Percentiles rank a stretch among this genome's conserved stretches.
Evolutionary conservation across 352 stramenopile genomes (phyloP).

Genomic region (Phytophthora boehmeriae): DNA sequence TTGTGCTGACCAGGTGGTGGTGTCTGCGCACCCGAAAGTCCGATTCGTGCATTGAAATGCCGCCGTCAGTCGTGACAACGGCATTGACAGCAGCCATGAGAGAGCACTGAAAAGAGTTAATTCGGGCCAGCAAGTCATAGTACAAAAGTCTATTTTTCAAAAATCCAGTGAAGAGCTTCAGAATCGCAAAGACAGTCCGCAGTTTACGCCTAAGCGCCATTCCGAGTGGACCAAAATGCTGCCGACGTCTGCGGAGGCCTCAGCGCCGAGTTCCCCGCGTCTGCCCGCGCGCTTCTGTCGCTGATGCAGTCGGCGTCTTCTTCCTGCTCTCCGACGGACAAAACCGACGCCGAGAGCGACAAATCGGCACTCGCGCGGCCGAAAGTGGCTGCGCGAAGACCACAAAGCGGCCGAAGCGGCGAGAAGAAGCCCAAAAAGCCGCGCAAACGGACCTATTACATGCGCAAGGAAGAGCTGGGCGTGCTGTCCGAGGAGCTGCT

Average conservation of each 20-base stretch:
- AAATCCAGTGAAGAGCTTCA: not conserved
- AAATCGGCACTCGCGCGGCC: not conserved
- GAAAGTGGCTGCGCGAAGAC: not conserved
- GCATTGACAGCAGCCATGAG: slow-evolving; percentile 16
- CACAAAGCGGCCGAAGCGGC: not conserved
- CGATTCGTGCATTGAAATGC: slow-evolving; percentile 20
- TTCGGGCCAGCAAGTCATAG: too few species aligned
- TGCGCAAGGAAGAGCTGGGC: slow-evolving; percentile 49
- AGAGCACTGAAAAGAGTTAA: slow-evolving; percentile 1
- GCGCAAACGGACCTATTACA: slow-evolving; percentile 54
- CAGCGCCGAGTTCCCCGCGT: slow-evolving; percentile 26
- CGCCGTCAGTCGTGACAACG: slow-evolving; percentile 13
- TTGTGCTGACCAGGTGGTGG: slow-evolving; percentile 29
- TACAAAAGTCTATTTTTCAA: too few species aligned
- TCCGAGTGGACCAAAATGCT: slow-evolving; percentile 1
- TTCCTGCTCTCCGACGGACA: not conserved
- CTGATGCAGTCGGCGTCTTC: slow-evolving; percentile 30
- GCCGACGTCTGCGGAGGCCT: slow-evolving; percentile 16
- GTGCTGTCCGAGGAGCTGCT: slow-evolving; percentile 29
- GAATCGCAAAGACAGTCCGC: not conserved
- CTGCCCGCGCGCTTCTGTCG: slow-evolving; percentile 30
- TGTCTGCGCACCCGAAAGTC: slow-evolving; percentile 28
- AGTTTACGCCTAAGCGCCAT: too few species aligned
- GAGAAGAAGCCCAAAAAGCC: slow-evolving; percentile 26
- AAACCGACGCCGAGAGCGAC: slow-evolving; percentile 15